Evolutionary conservation across 306 rosid genomes (phyloP), one percentile per base, ranked within the genome.

Genomic region (Prunus armeniaca): DNA sequence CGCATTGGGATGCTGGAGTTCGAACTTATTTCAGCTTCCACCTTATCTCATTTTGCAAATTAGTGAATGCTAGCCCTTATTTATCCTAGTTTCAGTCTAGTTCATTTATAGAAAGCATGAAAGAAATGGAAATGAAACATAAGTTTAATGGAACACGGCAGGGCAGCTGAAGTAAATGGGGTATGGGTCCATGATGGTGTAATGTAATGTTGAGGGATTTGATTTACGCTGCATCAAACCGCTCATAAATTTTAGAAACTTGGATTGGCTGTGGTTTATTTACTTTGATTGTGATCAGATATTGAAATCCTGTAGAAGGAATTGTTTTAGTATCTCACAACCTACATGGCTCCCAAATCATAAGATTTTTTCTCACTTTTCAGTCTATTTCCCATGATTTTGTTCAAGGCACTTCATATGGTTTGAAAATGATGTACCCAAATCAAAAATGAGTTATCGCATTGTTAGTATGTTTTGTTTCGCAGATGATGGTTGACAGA

Each of bases 361-460:
- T 65, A 50, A 20, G 46, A 67, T 8, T 68, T 17, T 10, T 3
- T 28, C 65, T 57, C 17, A 28, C 19, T 30, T 52, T 70, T 70
- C 22, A 34, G 22, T 50, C 27, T 50, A 17, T 27, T 49, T 69
- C 20, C 45, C 15, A 51, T 62, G 18, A 51, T 19, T 54, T 71
- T 54, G 51, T 71, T 43, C 65, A 61, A 56, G 72, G 19, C 14
- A 51, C 71, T 78, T 79, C 64, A 50, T 70, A 80, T 60, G 47
- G 51, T 75, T 41, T 68, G 9, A 24, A 56, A 71, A 14, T 58
- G 76, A 30, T 65, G 47, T 60, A 71, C 73, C 73, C 71, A 67
- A 67, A 68, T 76, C 63, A 54, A 75, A 57, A 6, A 43, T 67
- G 24, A 20, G 45, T 67, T 72, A 65, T 67, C 70, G 18, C 50